These are phyloP conservation scores for Globisporangium takayamanum DNA, from an alignment of 352 stramenopile species.

Conservation along the genomic window DNA sequence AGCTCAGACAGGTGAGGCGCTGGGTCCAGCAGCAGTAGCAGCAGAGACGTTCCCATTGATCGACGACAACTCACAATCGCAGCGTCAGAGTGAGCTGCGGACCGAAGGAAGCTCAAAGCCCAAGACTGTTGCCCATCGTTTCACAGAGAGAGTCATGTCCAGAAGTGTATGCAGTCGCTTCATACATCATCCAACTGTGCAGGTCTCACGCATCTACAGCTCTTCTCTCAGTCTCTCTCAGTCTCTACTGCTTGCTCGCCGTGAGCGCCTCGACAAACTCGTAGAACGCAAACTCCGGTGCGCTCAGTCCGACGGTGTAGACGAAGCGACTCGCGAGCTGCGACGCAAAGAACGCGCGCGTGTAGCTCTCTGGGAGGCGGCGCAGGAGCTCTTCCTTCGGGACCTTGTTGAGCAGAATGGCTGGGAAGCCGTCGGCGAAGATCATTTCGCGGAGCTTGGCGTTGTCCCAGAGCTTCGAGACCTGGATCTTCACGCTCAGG, in stretches of 20 bases:
- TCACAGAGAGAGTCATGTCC: too few relatives aligned
- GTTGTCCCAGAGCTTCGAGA: slow-evolving; percentile 73
- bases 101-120: too few relatives aligned
- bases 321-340: slow-evolving; percentile 80
- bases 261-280: slow-evolving; percentile 73
- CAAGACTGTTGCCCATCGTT: too few relatives aligned
- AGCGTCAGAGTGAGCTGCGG: too few relatives aligned
- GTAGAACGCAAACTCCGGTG: slow-evolving; percentile 83
- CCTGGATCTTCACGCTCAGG: slow-evolving; percentile 73
- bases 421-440: slow-evolving; percentile 72
- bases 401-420: slow-evolving; percentile 49
- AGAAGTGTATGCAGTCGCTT: too few relatives aligned
- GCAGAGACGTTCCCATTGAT: too few relatives aligned
- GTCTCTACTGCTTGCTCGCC: slow-evolving; percentile 1
- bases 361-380: slow-evolving; percentile 74
- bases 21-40: too few relatives aligned
- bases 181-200: neutral
- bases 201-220: neutral
- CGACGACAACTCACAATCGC: too few relatives aligned
- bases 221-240: neutral
- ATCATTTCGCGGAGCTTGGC: slow-evolving; percentile 57
- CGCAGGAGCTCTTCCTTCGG: slow-evolving; percentile 56
- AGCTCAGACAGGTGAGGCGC: too few relatives aligned
- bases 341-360: slow-evolving; percentile 71
- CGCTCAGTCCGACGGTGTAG: slow-evolving; percentile 61